Percentiles rank a stretch among this genome's conserved stretches.
These are phyloP conservation scores for Austroboletus niveus DNA, from an alignment of 1,284 basidiomycete species.

Conservation along the genomic window DNA sequence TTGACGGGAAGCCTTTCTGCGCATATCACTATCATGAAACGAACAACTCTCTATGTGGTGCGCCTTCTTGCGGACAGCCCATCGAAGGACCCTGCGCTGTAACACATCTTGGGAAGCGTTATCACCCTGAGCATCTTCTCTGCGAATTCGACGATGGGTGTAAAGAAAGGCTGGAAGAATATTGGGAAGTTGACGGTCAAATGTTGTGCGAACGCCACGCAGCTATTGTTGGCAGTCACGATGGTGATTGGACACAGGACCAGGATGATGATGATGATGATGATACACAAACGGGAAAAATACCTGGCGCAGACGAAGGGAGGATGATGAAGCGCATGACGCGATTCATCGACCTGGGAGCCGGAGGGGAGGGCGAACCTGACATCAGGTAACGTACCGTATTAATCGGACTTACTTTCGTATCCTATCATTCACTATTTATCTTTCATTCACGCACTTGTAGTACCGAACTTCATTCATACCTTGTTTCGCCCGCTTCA, in stretches of 20 bases:
- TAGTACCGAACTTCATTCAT: conserved; percentile 19
- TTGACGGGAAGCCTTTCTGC: conserved; percentile 83
- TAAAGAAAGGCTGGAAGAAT: conserved; percentile 64
- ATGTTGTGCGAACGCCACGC: conserved; percentile 83
- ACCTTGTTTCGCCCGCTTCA: conserved; percentile 13
- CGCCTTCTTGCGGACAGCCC: conserved; percentile 74
- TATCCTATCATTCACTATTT: conserved; percentile 15
- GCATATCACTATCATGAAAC: conserved; percentile 89
- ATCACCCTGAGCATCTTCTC: conserved; percentile 82
- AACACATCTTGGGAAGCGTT: conserved; percentile 71
- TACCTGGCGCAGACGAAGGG: conserved; percentile 36
- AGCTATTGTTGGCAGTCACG: conserved; percentile 23
- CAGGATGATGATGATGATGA: conserved; percentile 11
- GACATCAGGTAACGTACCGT: conserved; percentile 34
- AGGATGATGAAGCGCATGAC: conserved; percentile 63
- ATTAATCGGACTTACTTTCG: conserved; percentile 8
- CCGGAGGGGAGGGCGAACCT: conserved; percentile 25
- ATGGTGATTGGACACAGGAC: conserved; percentile 15
- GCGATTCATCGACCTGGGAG: conserved; percentile 57
- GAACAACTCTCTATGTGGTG: conserved; percentile 82
- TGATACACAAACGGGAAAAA: conserved; percentile 23
- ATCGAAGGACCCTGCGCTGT: conserved; percentile 91
- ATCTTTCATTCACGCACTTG: conserved; percentile 20
- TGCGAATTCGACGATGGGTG: conserved; percentile 67
- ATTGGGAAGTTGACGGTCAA: conserved; percentile 81